phyloP scores from a whole-genome alignment of 2,329 filamentous ascomycete genomes.

The Colletotrichum chlorophyti region DNA sequence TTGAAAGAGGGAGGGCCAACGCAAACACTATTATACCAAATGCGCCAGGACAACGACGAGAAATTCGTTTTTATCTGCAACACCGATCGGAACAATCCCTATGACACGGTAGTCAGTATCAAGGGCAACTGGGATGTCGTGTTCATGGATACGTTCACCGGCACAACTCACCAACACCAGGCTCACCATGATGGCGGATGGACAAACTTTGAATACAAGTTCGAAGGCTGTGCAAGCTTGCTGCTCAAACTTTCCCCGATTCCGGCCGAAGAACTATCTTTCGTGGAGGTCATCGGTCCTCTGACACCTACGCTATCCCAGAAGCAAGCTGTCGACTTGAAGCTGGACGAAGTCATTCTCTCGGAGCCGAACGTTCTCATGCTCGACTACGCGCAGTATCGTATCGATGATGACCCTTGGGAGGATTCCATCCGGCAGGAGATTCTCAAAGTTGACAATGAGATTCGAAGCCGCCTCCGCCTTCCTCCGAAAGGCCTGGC shows the following conservation, averaged over 20 bases:
- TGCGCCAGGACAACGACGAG: slow-evolving; percentile 36
- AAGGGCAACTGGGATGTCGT: slow-evolving; percentile 36
- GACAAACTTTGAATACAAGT: slow-evolving; percentile 34
- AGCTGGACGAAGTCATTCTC: slow-evolving; percentile 25
- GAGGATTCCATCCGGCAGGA: slow-evolving; percentile 29
- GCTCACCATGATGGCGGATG: slow-evolving; percentile 27
- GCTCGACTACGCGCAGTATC: slow-evolving; percentile 37
- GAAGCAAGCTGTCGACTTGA: neutral
- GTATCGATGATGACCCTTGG: slow-evolving; percentile 32
- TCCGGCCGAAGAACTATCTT: neutral
- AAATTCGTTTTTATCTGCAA: slow-evolving; percentile 40
- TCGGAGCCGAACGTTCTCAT: slow-evolving; percentile 39
- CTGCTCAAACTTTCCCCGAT: slow-evolving; percentile 31
- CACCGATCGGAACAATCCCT: slow-evolving; percentile 32
- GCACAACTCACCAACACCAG: slow-evolving; percentile 18
- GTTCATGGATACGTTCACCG: slow-evolving; percentile 36
- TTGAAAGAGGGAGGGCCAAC: slow-evolving; percentile 3
- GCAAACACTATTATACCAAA: slow-evolving; percentile 36
- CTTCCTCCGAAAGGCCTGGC: slow-evolving; percentile 35
- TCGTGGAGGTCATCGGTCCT: neutral
- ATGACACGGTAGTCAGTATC: slow-evolving; percentile 32
- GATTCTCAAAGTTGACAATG: slow-evolving; percentile 38
- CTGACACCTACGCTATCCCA: neutral
- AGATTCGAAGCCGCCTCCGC: slow-evolving; percentile 32
- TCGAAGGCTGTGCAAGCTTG: slow-evolving; percentile 38